Evolutionary conservation across 306 rosid genomes (phyloP), one percentile per base, ranked within the genome.

Genomic region (Cucumis melo): DNA sequence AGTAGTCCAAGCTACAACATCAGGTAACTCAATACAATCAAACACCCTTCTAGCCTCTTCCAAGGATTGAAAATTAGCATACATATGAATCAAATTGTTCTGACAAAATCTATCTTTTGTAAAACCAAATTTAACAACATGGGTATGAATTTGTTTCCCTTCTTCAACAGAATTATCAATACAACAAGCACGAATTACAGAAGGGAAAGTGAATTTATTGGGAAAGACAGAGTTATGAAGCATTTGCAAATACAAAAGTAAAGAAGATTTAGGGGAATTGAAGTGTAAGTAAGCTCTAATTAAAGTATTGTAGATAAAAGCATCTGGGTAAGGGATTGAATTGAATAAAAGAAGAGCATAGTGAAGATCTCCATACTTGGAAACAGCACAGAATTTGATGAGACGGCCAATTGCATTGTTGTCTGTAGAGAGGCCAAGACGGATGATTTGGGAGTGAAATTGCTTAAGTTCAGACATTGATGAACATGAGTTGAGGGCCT

Each of bases 1-100:
- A 8, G 81, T 87, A 3, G 91, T 91, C 89, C 87, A 91, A 58
- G 96, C 79, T 66, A 89, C 90, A 5, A 57, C 84, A 82, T 86
- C 86, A 17, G 57, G 64, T 24, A 12, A 36, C 11, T 77, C 79
- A 85, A 89, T 87, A 44, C 34, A 81, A 74, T 82, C 84, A 23
- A 91, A 89, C 60, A 89, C 82, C 78, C 34, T 84, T 80, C 74
- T 76, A 0, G 93, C 92, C 44, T 83, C 85, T 51, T 77, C 86
- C 72, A 87, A 60, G 34, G 79, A 83, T 38, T 79, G 77, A 74
- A 87, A 87, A 53, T 67, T 24, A 15, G 75, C 78, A 7, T 89
- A 91, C 82, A 86, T 80, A 42, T 83, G 80, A 46, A 87, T 85
- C 77, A 89, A 75, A 66, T 78, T 84, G 73, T 87, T 89, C 13